phyloP scores from a whole-genome alignment of 352 stramenopile species.

The Pythium volutum region DNA sequence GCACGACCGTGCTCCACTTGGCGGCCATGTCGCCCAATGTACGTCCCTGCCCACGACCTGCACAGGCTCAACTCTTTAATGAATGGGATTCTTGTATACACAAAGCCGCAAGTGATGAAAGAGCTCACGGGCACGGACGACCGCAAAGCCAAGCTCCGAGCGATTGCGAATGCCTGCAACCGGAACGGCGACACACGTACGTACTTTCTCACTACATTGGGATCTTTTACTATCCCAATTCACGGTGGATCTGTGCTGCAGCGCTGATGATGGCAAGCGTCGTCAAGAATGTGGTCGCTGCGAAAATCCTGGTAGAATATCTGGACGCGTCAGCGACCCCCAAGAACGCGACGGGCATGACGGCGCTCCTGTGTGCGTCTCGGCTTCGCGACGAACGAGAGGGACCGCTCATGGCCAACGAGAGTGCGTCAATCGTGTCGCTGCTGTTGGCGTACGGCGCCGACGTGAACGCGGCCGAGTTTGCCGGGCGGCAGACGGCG shows the following conservation, averaged over 20 bases:
- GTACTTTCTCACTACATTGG: background rate
- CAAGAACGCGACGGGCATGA: conserved; percentile 59
- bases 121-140: conserved; percentile 45
- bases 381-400: conserved; percentile 40
- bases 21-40: conserved; percentile 75
- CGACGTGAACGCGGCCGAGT: conserved; percentile 46
- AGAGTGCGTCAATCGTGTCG: conserved; percentile 49
- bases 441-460: conserved; percentile 42
- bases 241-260: conserved; percentile 18
- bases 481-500: conserved; percentile 49
- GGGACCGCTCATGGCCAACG: conserved; percentile 28
- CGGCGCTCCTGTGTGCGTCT: conserved; percentile 75
- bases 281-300: conserved; percentile 62
- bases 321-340: conserved; percentile 37
- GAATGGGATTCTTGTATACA: background rate
- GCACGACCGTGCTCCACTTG: conserved; percentile 75
- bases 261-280: conserved; percentile 87
- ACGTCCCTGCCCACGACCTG: background rate
- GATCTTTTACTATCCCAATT: background rate
- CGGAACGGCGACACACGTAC: conserved; percentile 75
- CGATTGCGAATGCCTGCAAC: conserved; percentile 57
- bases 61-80: background rate
- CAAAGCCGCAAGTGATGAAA: conserved; percentile 59
- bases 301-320: conserved; percentile 39
- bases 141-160: conserved; percentile 44